These are phyloP conservation scores for Pythium vanterpoolii DNA, from an alignment of 352 stramenopile genomes.

Conservation along the genomic window DNA sequence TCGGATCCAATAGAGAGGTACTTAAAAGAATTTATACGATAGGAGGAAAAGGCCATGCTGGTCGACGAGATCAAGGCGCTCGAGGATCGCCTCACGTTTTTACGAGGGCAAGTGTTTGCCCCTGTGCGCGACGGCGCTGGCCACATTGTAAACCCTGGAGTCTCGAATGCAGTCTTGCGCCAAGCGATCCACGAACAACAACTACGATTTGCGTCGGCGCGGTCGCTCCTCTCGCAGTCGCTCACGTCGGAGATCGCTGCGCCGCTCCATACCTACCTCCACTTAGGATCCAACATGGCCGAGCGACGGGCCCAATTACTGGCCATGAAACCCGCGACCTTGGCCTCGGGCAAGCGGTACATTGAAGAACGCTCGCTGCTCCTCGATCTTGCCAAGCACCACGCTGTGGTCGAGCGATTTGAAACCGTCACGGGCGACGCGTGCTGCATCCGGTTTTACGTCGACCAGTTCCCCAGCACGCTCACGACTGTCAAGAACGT, in stretches of 20 bases:
- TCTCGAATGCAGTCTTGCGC: constrained; percentile 19
- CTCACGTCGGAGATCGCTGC: constrained; percentile 13
- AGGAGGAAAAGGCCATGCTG: constrained; percentile 21
- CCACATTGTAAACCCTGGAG: constrained; percentile 7
- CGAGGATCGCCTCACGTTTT: constrained; percentile 14
- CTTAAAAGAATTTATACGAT: background rate
- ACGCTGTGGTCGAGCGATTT: constrained; percentile 44
- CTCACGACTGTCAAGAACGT: constrained; percentile 37
- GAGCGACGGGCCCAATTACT: constrained; percentile 33
- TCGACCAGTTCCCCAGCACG: constrained; percentile 42
- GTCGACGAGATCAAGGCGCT: constrained; percentile 14
- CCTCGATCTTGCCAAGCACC: constrained; percentile 33
- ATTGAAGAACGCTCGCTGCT: constrained; percentile 37
- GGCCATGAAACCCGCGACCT: constrained; percentile 27
- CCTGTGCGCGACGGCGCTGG: constrained; percentile 4
- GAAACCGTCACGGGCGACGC: constrained; percentile 42
- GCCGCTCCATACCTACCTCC: constrained; percentile 29
- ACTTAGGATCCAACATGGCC: constrained; percentile 28
- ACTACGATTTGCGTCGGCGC: constrained; percentile 17
- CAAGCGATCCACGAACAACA: constrained; percentile 25
- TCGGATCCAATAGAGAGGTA: background rate
- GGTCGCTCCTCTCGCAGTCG: constrained; percentile 21
- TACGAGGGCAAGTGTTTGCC: constrained; percentile 20
- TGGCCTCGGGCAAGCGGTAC: constrained; percentile 31
- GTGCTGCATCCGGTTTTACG: constrained; percentile 45